phyloP scores from a whole-genome alignment of 1,284 basidiomycete species.

The Vanrija humicola region DNA sequence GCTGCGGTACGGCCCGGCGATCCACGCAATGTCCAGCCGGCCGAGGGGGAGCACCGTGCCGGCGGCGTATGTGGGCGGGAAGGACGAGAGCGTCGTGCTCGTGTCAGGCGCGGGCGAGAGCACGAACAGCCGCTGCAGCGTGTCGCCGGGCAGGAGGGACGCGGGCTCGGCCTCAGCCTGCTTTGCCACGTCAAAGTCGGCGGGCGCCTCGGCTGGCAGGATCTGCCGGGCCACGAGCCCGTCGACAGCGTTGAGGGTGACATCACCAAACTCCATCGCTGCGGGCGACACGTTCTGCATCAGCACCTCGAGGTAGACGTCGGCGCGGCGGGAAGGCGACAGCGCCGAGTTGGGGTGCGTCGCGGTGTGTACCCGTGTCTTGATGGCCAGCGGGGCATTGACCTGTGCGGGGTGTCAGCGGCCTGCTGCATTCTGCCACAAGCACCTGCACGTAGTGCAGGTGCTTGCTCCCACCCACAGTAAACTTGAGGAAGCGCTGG shows the following conservation, averaged over 20 bases:
- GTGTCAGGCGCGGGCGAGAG: slow-evolving; percentile 55
- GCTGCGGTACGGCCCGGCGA: slow-evolving; percentile 55
- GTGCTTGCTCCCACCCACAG: slow-evolving; percentile 54
- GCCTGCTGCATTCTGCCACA: background rate
- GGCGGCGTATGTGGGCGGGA: slow-evolving; percentile 57
- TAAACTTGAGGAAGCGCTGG: slow-evolving; percentile 83
- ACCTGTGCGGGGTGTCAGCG: slow-evolving; percentile 54
- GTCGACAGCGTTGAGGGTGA: slow-evolving; percentile 67
- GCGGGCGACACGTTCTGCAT: slow-evolving; percentile 77
- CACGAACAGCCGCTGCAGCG: slow-evolving; percentile 78
- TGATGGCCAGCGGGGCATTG: slow-evolving; percentile 79
- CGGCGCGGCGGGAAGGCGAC: slow-evolving; percentile 61
- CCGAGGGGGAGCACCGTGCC: slow-evolving; percentile 72
- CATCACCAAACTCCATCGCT: slow-evolving; percentile 69
- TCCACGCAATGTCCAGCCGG: slow-evolving; percentile 74
- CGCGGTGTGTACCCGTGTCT: slow-evolving; percentile 76
- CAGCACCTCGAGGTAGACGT: slow-evolving; percentile 80
- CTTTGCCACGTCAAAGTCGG: slow-evolving; percentile 12
- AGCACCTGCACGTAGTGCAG: background rate
- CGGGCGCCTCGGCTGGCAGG: slow-evolving; percentile 10
- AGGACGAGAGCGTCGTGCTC: slow-evolving; percentile 43
- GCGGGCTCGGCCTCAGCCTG: slow-evolving; percentile 17
- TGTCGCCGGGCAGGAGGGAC: slow-evolving; percentile 73
- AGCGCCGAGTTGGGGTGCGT: slow-evolving; percentile 67
- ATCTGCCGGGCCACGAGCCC: slow-evolving; percentile 57